Evolutionary conservation across 106 monocot genomes (phyloP).

Genomic region (Triglochin maritima): DNA sequence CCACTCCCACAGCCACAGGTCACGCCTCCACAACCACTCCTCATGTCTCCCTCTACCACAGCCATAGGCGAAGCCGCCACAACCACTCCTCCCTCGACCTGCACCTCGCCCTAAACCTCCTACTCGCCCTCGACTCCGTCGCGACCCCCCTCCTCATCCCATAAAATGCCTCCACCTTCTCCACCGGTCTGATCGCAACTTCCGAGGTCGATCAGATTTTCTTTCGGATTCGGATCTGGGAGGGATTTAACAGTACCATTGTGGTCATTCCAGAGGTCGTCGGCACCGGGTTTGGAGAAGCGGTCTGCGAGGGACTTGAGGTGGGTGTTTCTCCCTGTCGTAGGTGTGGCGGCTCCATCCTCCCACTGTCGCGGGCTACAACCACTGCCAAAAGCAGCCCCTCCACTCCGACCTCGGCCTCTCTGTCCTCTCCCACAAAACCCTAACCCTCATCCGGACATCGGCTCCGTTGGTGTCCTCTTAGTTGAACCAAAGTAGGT

Average conservation of each 20-base stretch:
- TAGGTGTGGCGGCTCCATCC: conserved; percentile 19
- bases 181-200: conserved; percentile 24
- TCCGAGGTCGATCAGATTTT: conserved; percentile 30
- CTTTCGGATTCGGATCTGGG: not conserved
- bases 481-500: too few species aligned
- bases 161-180: not conserved
- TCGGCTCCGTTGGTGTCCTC: too few species aligned
- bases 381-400: too few species aligned
- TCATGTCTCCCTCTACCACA: conserved; percentile 1
- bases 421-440: too few species aligned
- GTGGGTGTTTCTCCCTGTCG: conserved; percentile 57
- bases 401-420: too few species aligned
- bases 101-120: not conserved
- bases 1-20: conserved; percentile 45
- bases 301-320: conserved; percentile 79
- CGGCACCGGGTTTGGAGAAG: conserved; percentile 74
- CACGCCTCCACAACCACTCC: conserved; percentile 23
- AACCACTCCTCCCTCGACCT: conserved; percentile 2
- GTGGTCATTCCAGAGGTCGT: conserved; percentile 90
- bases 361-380: too few species aligned
- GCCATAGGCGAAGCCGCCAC: conserved; percentile 3
- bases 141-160: not conserved
- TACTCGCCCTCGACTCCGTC: not conserved
- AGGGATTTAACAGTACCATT: conserved; percentile 47
- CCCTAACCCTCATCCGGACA: too few species aligned